These are phyloP conservation scores for Fagopyrum esculentum DNA, from an alignment of 148 eudicot species.

Conservation along the genomic window DNA sequence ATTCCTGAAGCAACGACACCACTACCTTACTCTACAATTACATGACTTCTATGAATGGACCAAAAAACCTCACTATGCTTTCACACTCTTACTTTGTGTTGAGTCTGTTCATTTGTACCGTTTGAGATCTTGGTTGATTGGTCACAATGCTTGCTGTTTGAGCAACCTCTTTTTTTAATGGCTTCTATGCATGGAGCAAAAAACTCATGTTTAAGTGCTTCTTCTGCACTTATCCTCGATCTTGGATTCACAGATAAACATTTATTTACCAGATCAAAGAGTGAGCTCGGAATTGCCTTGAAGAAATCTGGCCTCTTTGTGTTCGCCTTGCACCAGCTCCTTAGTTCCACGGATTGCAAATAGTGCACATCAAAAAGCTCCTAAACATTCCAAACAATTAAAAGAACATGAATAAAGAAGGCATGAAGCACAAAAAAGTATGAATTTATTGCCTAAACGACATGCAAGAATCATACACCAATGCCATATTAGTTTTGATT, in stretches of 20 bases:
- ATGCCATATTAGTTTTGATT: neutral
- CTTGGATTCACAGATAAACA: slow-evolving; percentile 93
- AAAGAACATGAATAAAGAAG: neutral
- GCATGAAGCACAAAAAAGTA: neutral
- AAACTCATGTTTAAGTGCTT: slow-evolving; percentile 79
- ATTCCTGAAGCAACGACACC: too few relatives aligned
- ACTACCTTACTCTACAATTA: too few relatives aligned
- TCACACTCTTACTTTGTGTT: too few relatives aligned
- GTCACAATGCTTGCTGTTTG: neutral
- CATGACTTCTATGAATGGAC: too few relatives aligned
- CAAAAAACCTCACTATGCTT: too few relatives aligned
- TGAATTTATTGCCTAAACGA: neutral
- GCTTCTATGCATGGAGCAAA: slow-evolving; percentile 41
- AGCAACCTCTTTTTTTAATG: neutral
- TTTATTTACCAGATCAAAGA: slow-evolving; percentile 86
- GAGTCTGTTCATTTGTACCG: too few relatives aligned
- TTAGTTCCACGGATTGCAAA: slow-evolving; percentile 41
- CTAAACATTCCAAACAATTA: slow-evolving; percentile 25
- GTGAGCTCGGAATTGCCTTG: slow-evolving; percentile 50
- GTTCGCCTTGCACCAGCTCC: slow-evolving; percentile 62
- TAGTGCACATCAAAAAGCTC: slow-evolving; percentile 53
- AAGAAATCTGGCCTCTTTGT: slow-evolving; percentile 64
- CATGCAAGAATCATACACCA: neutral
- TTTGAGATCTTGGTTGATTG: neutral
- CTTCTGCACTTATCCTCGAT: slow-evolving; percentile 75